Evolutionary conservation across 495 filamentous ascomycete genomes (phyloP), one percentile per base, ranked within the genome.

Genomic region (Zalerion maritima): DNA sequence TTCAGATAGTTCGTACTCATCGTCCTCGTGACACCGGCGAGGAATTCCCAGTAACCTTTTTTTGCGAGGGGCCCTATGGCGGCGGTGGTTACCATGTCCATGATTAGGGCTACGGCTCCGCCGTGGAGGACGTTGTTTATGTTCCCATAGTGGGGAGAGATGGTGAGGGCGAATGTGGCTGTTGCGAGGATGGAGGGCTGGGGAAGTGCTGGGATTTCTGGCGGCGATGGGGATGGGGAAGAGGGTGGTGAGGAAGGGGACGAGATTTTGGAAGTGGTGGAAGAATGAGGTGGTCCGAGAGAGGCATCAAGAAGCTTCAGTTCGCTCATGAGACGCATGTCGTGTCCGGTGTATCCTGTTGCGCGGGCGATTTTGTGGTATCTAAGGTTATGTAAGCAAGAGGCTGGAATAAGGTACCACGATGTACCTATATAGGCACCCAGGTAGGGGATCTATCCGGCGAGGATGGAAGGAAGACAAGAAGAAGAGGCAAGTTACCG

Each of bases 41-140:
- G 38, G 33, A 60, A 63, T 47, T 62, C 55, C 58, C 58, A 62
- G 42, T 42, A 58, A 7, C 54, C 55, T 1, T 53, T 51, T 12
- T 32, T 41, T 1, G 53, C 46, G 4, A 62, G 19, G 5, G 58
- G 54, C 18, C 52, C 52, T 22, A 62, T 35, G 4, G 58, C 57
- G 4, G 44, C 45, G 1, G 54, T 60, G 5, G 58, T 62, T n/a
- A 42, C 43, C 57, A 60, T 62, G 36, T 62, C 55, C 21, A 62
- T 57, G 3, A 60, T 62, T 8, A 62, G 44, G 6, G 47, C 56
- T 7, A 50, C 55, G 2, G 58, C 58, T n/a, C 58, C 55, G 18
- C 53, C 52, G 31, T 56, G 55, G 39, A 58, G 47, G n/a, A 57
- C 55, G 8, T 45, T 43, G 25, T 43, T 51, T 6, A 46, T 12